Percentiles rank a stretch among this genome's conserved stretches.
Conservation (phyloP, 2,329 filamentous ascomycete species). For the Cercospora sesami region DNA sequence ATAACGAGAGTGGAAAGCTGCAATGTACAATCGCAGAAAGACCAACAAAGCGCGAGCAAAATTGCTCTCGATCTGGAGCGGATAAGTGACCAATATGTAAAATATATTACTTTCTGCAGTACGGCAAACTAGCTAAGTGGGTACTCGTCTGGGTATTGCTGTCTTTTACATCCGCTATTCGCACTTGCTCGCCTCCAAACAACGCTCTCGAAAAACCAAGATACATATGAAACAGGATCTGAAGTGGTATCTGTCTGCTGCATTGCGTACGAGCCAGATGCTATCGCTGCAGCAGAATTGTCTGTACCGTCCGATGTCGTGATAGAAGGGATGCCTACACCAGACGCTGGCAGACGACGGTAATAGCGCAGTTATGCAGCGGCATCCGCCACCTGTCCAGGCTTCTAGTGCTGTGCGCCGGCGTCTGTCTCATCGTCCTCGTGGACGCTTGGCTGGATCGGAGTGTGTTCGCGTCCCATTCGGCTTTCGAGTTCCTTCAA, state of each 20-base stretch:
- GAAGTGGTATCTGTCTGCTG: constrained; percentile 4
- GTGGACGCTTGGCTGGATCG: constrained; percentile 25
- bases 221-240: constrained; percentile 23
- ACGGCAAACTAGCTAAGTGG: constrained; percentile 26
- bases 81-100: constrained; percentile 4
- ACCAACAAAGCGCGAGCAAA: neutral
- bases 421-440: constrained; percentile 30
- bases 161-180: constrained; percentile 24
- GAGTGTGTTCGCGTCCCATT: constrained; percentile 68
- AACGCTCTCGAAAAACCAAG: constrained; percentile 19
- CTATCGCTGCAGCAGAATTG: neutral
- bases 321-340: constrained; percentile 2
- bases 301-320: constrained; percentile 11
- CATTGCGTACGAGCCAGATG: no score
- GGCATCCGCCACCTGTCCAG: neutral
- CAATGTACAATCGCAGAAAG: neutral
- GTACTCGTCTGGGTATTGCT: constrained; percentile 30
- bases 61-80: neutral
- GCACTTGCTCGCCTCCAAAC: constrained; percentile 11
- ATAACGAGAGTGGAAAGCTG: neutral
- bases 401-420: constrained; percentile 28
- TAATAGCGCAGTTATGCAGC: constrained; percentile 1
- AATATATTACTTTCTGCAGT: constrained; percentile 26
- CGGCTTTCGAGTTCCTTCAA: constrained; percentile 97
- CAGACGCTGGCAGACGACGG: neutral